Evolutionary conservation across 495 filamentous ascomycete species (phyloP).

Genomic region (Tuber calosporum): DNA sequence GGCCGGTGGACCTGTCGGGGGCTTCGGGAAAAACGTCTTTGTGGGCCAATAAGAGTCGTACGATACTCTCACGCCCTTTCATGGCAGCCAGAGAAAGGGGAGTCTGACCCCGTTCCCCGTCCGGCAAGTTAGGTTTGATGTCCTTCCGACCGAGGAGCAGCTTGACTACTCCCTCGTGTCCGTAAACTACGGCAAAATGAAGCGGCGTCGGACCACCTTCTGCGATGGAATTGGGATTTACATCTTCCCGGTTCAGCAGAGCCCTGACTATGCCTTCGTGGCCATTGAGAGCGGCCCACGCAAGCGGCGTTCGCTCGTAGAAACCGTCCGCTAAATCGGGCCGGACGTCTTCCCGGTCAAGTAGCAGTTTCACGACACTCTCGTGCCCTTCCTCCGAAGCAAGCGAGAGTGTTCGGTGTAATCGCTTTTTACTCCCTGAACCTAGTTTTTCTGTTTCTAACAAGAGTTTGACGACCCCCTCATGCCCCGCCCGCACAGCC

Average conservation of each 20-base stretch:
- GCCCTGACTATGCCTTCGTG: constrained; percentile 79
- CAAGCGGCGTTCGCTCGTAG: constrained; percentile 26
- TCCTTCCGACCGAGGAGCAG: constrained; percentile 60
- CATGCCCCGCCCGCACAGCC: constrained; percentile 24
- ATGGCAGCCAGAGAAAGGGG: not conserved
- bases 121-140: not conserved
- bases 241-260: constrained; percentile 72
- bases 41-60: not conserved
- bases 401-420: constrained; percentile 23
- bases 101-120: not conserved
- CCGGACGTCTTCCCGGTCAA: constrained; percentile 8
- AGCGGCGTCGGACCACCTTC: constrained; percentile 67
- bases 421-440: constrained; percentile 11
- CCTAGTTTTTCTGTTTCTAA: constrained; percentile 8
- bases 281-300: constrained; percentile 50
- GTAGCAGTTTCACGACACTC: constrained; percentile 18
- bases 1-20: not conserved
- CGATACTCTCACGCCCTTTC: not conserved
- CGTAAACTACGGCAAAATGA: constrained; percentile 98
- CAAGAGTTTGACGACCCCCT: constrained; percentile 22
- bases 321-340: constrained; percentile 20
- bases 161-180: constrained; percentile 87
- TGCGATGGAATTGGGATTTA: constrained; percentile 49
- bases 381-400: constrained; percentile 26
- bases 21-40: not conserved